Conservation (phyloP, 1,284 basidiomycete genomes). For the Puccinia novopanici region DNA sequence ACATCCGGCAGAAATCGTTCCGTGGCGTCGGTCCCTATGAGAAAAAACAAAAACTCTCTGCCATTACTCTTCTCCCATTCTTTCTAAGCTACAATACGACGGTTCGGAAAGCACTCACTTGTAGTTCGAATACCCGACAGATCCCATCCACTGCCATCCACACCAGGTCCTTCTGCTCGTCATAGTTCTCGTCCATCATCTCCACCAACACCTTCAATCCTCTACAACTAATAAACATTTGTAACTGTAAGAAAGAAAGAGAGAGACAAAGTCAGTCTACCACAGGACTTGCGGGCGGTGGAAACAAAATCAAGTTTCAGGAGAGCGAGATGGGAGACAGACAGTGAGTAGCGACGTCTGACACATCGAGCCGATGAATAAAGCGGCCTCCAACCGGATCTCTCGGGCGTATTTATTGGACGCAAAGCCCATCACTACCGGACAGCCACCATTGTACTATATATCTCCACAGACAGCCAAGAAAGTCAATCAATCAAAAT, state of each 20-base stretch:
- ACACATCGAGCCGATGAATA: slow-evolving; percentile 87
- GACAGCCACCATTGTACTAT: slow-evolving; percentile 58
- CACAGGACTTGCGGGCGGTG: too few relatives aligned
- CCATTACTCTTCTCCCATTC: background rate
- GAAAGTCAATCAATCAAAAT: slow-evolving; percentile 6
- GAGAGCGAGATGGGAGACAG: slow-evolving; percentile 47
- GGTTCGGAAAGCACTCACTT: slow-evolving; percentile 55
- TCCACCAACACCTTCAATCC: slow-evolving; percentile 91
- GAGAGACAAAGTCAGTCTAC: background rate
- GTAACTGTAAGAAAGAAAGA: slow-evolving; percentile 62
- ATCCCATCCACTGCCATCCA: slow-evolving; percentile 92
- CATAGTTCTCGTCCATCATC: slow-evolving; percentile 91
- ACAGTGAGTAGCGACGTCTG: slow-evolving; percentile 84
- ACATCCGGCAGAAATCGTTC: slow-evolving; percentile 97
- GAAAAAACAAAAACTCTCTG: background rate
- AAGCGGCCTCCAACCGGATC: slow-evolving; percentile 89
- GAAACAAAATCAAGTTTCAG: background rate
- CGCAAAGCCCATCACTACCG: slow-evolving; percentile 70
- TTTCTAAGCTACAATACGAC: too few relatives aligned
- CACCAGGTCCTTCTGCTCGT: slow-evolving; percentile 82
- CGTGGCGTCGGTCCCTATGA: slow-evolving; percentile 83
- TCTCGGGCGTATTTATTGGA: slow-evolving; percentile 91
- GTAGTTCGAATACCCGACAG: slow-evolving; percentile 86
- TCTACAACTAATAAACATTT: slow-evolving; percentile 97
- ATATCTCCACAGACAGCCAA: background rate